These are phyloP conservation scores for Martensiomyces pterosporus DNA, from an alignment of 192 early-diverging fungal species.

Conservation along the genomic window DNA sequence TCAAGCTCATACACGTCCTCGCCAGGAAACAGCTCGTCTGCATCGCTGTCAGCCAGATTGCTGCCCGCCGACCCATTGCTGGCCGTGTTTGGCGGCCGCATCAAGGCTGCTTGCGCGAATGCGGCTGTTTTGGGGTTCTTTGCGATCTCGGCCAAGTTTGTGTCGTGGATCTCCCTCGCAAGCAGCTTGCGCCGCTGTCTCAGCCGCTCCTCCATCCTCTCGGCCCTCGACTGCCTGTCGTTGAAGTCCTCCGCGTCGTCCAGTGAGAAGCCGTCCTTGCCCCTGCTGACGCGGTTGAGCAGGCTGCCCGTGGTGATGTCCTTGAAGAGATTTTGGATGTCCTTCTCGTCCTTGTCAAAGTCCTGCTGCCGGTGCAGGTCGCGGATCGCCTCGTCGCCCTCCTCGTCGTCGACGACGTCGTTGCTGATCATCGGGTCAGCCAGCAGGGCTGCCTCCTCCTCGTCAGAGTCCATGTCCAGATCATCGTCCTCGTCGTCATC, in stretches of 20 bases:
- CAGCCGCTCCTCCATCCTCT: constrained; percentile 42
- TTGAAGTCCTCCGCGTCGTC: constrained; percentile 43
- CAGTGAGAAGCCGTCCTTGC: constrained; percentile 10
- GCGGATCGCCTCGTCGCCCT: constrained; percentile 33
- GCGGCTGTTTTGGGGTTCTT: constrained; percentile 50
- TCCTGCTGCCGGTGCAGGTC: constrained; percentile 34
- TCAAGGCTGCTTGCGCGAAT: constrained; percentile 47
- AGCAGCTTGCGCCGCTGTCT: constrained; percentile 15
- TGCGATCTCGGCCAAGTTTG: constrained; percentile 37
- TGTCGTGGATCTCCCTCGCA: constrained; percentile 38
- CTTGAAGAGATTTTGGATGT: constrained; percentile 29
- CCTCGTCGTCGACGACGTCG: constrained; percentile 12
- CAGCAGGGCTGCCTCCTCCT: constrained; percentile 29
- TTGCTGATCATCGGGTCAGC: constrained; percentile 47
- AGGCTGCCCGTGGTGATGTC: constrained; percentile 41
- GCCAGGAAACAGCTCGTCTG: constrained; percentile 9
- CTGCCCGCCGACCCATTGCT: background rate
- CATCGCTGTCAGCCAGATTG: constrained; percentile 8
- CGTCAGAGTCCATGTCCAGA: constrained; percentile 33
- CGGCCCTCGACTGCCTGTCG: constrained; percentile 37
- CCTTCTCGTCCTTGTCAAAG: constrained; percentile 32
- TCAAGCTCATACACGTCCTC: constrained; percentile 25
- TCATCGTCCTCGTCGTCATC: constrained; percentile 26
- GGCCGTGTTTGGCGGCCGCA: constrained; percentile 15
- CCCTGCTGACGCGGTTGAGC: constrained; percentile 8